Percentiles rank a stretch among this genome's conserved stretches.
Evolutionary conservation across 495 filamentous ascomycete species (phyloP).

Genomic region (Rusavskia elegans): DNA sequence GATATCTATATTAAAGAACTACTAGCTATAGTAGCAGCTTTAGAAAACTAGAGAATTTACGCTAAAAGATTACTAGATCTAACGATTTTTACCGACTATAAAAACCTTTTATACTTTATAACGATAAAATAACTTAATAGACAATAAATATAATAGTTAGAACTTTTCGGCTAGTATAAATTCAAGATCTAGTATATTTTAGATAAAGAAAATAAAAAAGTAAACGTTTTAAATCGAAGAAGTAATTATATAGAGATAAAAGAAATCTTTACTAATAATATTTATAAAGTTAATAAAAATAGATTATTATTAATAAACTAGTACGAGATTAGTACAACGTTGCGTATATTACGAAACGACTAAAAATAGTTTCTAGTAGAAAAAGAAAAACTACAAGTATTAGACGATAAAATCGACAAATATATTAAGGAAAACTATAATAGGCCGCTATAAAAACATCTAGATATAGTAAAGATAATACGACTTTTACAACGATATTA

Average conservation of each 20-base stretch:
- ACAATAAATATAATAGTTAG: not conserved
- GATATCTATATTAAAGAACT: slow-evolving; percentile 15
- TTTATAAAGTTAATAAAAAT: too few relatives aligned
- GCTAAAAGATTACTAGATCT: not conserved
- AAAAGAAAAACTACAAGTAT: too few relatives aligned
- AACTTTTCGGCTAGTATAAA: not conserved
- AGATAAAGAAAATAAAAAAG: not conserved
- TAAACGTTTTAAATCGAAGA: too few relatives aligned
- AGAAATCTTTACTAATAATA: too few relatives aligned
- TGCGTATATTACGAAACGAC: too few relatives aligned
- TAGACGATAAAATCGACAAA: not conserved
- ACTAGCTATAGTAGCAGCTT: slow-evolving; percentile 6
- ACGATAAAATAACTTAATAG: too few relatives aligned
- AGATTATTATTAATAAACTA: too few relatives aligned
- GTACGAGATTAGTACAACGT: too few relatives aligned
- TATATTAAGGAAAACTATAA: slow-evolving; percentile 5
- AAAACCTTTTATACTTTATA: slow-evolving; percentile 1
- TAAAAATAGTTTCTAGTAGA: too few relatives aligned
- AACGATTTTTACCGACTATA: slow-evolving; percentile 8
- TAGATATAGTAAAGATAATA: not conserved
- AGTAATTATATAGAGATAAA: too few relatives aligned
- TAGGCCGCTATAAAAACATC: not conserved
- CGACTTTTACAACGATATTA: not conserved
- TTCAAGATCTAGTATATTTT: not conserved
- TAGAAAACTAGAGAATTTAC: not conserved